Base-by-base conservation (phyloP, 164 flowering plant species). In the Vitis rotundifolia region DNA sequence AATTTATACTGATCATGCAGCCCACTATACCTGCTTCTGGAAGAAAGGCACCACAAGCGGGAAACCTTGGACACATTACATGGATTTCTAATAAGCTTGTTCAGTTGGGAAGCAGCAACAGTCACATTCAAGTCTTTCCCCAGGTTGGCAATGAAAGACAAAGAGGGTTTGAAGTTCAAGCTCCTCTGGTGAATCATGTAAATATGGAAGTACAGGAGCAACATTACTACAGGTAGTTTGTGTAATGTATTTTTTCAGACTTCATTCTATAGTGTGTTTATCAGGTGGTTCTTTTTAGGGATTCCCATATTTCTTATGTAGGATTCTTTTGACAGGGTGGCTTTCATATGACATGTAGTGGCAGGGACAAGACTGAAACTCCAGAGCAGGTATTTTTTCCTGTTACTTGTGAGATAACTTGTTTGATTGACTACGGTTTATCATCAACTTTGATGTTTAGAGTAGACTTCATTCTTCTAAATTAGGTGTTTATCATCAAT, bases 291-390 rank as follows among this genome's bases (percentile, higher is more conserved):
- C 8, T 14, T 49, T 64, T 12, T 31, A 6, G 44, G 44, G 44
- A 31, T 1, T 31, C 44, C 44, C 7, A 6, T 31, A 31, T 31
- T 4, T 2, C 44, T 31, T 31, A 31, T 31, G 44, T 31, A 4
- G 44, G 44, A 31, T 18, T 50, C 59, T 71, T 26, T 63, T 73
- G 44, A 65, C 89, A 95, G 99, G 98, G 99, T 78, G 99, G 99
- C 13, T 95, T 95, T 86, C 98, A 95, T 79, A 95, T 95, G 99
- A 93, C 93, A 49, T 82, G 92, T 61, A 95, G 99, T 85, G 99
- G 99, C 57, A 88, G 98, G 72, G 99, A 95, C 89, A 95, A 95
- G 82, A 95, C 93, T 82, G 99, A 95, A 85, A 90, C 99, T 74
- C 98, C 97, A 31, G 98, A 93, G 58, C 99, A 95, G 97, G 99